These are phyloP conservation scores for Stephania japonica DNA, from an alignment of 164 flowering plant species.

Conservation along the genomic window DNA sequence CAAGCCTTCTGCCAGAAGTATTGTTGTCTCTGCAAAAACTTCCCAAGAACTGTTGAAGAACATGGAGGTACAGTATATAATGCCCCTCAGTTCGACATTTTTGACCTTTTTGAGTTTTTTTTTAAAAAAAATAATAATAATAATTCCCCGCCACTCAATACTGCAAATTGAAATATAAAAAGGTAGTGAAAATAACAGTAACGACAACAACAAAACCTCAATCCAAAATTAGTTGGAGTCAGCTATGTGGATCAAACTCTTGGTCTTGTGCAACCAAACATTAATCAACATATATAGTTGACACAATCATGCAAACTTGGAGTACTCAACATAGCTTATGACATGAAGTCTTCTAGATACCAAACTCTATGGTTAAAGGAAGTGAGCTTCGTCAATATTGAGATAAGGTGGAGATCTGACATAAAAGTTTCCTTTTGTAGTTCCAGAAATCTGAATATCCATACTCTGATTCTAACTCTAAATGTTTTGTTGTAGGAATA, in stretches of 20 bases:
- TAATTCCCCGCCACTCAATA: not conserved
- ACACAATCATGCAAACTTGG: not conserved
- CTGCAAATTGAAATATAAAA: not conserved
- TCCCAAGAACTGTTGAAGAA: constrained; percentile 33
- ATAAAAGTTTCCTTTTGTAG: too few relatives aligned
- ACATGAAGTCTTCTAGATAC: not conserved
- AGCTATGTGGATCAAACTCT: not conserved
- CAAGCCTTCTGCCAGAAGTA: constrained; percentile 28
- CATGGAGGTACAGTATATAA: constrained; percentile 32
- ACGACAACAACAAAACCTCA: too few relatives aligned
- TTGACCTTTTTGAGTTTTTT: not conserved
- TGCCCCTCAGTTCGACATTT: not conserved
- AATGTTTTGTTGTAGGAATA: constrained; percentile 26
- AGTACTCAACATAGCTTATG: not conserved
- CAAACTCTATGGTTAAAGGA: not conserved
- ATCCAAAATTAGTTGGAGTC: not conserved
- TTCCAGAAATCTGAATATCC: not conserved
- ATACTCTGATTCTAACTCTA: not conserved
- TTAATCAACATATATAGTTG: not conserved
- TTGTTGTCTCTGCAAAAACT: constrained; percentile 34
- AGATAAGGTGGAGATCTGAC: not conserved
- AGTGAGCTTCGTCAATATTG: not conserved
- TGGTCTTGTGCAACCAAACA: not conserved
- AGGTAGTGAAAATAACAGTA: not conserved
- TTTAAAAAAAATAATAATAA: too few relatives aligned